Conservation (phyloP, 306 rosid genomes). For the Glycine latifolia region DNA sequence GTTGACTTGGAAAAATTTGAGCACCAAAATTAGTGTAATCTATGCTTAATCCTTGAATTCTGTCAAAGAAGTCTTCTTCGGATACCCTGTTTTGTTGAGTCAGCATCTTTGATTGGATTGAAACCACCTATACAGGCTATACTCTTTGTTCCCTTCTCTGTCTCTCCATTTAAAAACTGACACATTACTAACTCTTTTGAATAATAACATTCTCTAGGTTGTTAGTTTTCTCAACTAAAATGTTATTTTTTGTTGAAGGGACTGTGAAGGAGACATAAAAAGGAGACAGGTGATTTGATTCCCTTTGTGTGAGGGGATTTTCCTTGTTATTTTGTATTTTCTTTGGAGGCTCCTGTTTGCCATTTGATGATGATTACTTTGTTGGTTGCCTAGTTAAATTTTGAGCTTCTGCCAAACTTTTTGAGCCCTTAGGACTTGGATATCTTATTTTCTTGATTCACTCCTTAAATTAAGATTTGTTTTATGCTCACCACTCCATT, state of each 20-base stretch:
- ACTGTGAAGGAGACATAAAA: not conserved
- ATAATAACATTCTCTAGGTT: not conserved
- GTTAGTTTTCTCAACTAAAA: not conserved
- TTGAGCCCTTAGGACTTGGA: not conserved
- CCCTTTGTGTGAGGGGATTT: not conserved
- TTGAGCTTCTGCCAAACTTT: constrained; percentile 4
- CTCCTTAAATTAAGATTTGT: not conserved
- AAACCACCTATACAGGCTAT: not conserved
- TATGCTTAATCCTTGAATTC: not conserved
- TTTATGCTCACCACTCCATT: not conserved
- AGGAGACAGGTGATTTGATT: not conserved
- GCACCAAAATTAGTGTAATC: not conserved
- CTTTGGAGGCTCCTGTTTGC: not conserved
- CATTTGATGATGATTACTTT: not conserved
- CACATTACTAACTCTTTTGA: not conserved
- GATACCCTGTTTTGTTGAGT: constrained; percentile 1
- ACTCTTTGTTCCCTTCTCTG: not conserved
- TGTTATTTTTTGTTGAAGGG: not conserved
- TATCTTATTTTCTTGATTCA: not conserved
- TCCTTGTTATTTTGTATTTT: not conserved
- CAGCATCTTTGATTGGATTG: not conserved
- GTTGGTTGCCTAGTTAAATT: not conserved
- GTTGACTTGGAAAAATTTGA: constrained; percentile 5
- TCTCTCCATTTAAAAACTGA: not conserved
- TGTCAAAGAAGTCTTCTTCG: not conserved